Conservation (phyloP, 192 early-diverging fungal species). For the Cladochytrium replicatum region DNA sequence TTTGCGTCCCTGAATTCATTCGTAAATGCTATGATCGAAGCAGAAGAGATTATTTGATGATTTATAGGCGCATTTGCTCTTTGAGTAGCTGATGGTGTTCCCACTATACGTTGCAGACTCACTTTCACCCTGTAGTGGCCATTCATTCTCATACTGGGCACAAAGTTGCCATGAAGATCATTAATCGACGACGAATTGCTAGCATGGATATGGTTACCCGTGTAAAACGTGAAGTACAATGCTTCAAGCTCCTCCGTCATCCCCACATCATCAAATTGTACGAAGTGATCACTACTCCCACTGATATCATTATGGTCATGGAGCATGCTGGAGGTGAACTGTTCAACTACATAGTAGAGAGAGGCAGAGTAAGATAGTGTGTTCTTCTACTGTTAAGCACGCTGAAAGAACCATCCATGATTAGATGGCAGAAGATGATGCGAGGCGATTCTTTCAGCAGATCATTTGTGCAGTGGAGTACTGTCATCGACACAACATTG, state of each 20-base stretch:
- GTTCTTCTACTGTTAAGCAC: background rate
- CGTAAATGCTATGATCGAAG: too few species aligned
- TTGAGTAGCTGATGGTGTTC: too few species aligned
- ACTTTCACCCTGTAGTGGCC: too few species aligned
- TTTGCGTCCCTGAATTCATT: too few species aligned
- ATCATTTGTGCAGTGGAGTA: slow-evolving; percentile 48
- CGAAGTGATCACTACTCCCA: slow-evolving; percentile 93
- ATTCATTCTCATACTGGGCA: slow-evolving; percentile 91
- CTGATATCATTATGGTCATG: slow-evolving; percentile 97
- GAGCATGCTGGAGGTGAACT: slow-evolving; percentile 92
- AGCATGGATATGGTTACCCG: slow-evolving; percentile 93
- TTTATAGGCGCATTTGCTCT: too few species aligned
- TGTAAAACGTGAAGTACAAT: slow-evolving; percentile 95
- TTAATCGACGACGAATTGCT: slow-evolving; percentile 84
- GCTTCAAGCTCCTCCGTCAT: slow-evolving; percentile 86
- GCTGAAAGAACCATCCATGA: too few species aligned
- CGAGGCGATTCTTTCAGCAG: slow-evolving; percentile 42
- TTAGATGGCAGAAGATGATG: slow-evolving; percentile 44
- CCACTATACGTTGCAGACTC: too few species aligned
- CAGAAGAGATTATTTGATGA: too few species aligned
- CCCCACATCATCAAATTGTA: slow-evolving; percentile 99
- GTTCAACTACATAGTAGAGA: slow-evolving; percentile 89
- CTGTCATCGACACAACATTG: slow-evolving; percentile 48
- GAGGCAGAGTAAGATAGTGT: slow-evolving; percentile 37
- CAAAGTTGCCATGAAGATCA: slow-evolving; percentile 94